Conservation (phyloP, 2,329 filamentous ascomycete genomes). For the Diaporthe vaccinii region DNA sequence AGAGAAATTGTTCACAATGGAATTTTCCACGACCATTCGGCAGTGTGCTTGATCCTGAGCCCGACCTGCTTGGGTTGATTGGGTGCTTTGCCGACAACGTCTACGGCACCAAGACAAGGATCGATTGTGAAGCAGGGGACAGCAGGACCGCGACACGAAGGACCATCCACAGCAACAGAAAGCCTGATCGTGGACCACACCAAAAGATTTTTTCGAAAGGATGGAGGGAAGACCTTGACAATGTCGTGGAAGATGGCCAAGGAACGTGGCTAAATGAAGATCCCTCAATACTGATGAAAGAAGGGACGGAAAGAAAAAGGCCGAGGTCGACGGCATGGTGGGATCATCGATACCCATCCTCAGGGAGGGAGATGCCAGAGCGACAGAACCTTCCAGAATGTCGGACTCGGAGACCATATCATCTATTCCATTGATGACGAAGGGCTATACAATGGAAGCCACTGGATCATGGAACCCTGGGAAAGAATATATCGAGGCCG, state of each 20-base stretch:
- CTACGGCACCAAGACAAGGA: background rate
- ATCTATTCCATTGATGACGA: background rate
- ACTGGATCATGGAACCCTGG: background rate
- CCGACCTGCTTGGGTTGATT: background rate
- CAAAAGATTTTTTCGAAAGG: too few relatives aligned
- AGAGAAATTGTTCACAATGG: background rate
- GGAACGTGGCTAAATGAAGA: background rate
- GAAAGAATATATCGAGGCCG: background rate
- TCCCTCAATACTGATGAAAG: conserved; percentile 18
- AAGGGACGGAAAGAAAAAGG: conserved; percentile 21
- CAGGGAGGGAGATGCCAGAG: background rate
- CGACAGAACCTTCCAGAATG: background rate
- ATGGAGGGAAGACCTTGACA: background rate
- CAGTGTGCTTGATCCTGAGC: conserved; percentile 12
- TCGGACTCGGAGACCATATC: background rate
- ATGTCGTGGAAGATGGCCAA: background rate
- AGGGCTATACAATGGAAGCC: background rate
- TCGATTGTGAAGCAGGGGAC: background rate
- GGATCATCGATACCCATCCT: background rate
- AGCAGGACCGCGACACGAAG: background rate
- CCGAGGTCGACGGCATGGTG: background rate
- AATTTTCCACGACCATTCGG: background rate
- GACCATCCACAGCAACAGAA: background rate
- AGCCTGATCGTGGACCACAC: background rate
- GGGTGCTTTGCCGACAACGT: background rate